Conservation (phyloP, 306 rosid genomes). For the Prunus fruticosa region DNA sequence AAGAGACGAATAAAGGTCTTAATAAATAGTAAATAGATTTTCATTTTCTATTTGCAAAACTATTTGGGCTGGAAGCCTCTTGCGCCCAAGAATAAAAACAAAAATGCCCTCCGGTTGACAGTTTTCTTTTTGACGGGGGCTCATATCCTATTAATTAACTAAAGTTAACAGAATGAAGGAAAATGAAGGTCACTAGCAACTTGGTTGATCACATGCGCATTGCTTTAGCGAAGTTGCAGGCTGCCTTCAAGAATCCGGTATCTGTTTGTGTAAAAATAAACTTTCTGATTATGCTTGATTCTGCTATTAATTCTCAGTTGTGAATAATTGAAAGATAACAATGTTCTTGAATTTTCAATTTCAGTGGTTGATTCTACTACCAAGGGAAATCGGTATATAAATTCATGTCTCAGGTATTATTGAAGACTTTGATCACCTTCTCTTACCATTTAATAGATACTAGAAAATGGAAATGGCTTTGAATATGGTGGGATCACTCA, state of each 20-base stretch:
- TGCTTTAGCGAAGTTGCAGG: conserved; percentile 82
- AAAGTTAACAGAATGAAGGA: background rate
- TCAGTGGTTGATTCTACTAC: conserved; percentile 82
- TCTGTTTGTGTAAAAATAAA: background rate
- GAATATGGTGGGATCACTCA: too few species aligned
- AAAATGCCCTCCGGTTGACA: too few species aligned
- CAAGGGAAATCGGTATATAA: conserved; percentile 77
- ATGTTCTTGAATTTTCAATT: background rate
- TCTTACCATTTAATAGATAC: background rate
- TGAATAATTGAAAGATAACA: background rate
- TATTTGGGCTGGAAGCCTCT: too few species aligned
- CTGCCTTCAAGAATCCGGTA: conserved; percentile 93
- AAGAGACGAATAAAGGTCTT: too few species aligned
- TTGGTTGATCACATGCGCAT: conserved; percentile 72
- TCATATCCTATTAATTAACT: background rate
- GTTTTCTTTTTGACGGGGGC: too few species aligned
- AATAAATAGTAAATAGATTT: too few species aligned
- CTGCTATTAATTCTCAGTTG: background rate
- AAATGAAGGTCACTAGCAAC: conserved; percentile 53
- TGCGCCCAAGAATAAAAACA: too few species aligned
- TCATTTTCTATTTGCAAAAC: too few species aligned
- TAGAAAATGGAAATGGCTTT: background rate
- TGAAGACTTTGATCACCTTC: background rate
- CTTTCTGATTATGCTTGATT: too few species aligned
- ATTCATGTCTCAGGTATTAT: conserved; percentile 79